Evolutionary conservation across 1,284 basidiomycete genomes (phyloP), one percentile per base, ranked within the genome.

Genomic region (Entoloma clypeatum): DNA sequence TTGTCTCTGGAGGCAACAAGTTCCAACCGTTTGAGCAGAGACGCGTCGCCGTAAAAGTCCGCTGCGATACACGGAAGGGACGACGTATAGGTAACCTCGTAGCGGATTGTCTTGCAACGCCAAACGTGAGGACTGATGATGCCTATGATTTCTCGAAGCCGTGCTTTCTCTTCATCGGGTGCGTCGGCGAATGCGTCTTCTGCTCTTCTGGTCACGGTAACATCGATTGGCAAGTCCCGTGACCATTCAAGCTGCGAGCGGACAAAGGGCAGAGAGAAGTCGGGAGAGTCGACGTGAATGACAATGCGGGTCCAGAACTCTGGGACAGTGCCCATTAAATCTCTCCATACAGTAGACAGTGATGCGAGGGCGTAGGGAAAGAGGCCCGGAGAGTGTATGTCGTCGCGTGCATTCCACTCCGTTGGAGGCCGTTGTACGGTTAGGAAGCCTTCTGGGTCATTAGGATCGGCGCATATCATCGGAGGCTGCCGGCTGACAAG

Each of bases 251-350:
- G 17, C 14, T 24, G 19, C 2, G 33, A 30, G 4, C 23, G 27
- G 14, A 28, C 9, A 5, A 4, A 4, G 4, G 26, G 9, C 3
- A 36, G 19, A 5, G 34, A 22, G 8, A 30, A 33, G 2, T 32
- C 31, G 11, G 31, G 26, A 10, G 29, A 22, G 23, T 49, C 44
- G 5, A 44, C 11, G 23, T 43, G 22, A 21, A 43, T 26, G 14
- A 46, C 32, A 11, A 43, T 45, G 2, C 41, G 36, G 3, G 47
- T 49, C 47, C 47, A 49, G 34, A 46, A 46, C 21, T 33, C 27
- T 10, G 44, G 41, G 6, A 43, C 34, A 8, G 36, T 33, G 19
- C 40, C 22, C n/a, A 46, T 35, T 14, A 43, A 16, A 19, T 16
- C 21, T n/a, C 39, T 29, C 47, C 47, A 49, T 4, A 17, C 24